Base-by-base conservation (phyloP, 2,329 filamentous ascomycete species). In the Graphilbum sp. region DNA sequence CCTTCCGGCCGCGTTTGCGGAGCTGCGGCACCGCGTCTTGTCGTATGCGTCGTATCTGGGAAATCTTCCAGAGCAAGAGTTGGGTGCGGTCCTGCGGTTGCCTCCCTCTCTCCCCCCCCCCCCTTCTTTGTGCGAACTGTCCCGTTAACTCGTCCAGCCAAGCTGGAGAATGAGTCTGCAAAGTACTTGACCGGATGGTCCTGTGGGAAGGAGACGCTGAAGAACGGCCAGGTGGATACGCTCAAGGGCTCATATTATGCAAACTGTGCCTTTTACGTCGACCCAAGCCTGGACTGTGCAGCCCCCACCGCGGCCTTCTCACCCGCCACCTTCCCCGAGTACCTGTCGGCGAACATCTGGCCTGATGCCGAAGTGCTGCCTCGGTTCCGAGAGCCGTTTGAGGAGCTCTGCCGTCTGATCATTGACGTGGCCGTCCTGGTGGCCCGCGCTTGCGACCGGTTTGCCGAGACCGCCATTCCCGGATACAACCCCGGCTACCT, bases 281-380 rank as follows among this genome's bases (percentile, higher is more conserved):
- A 81, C 48, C 62, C 72, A 0, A 52, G 57, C 2, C 65, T 82
- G 7, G 67, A 75, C 37, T 74, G 70, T 44, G 76, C 77, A 16
- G 58, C 59, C 29, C 79, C 80, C 0, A 74, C 70, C 2, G 48
- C 58, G 15, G 62, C 66, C 34, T 75, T 76, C 56, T 67, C 66
- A 24, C 49, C 64, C 1, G 64, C 66, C 9, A 72, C 78, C 41
- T 83, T 94, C 50, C 76, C 85, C 3, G 87, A 94, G 57, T 95
- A 96, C 57, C 80, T 90, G 1, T 78, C 81, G 5, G 76, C 83
- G 1, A 96, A 95, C 54, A 68, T 94, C 41, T 98, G 90, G 90
- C 90, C 88, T 0, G 57, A 63, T 0, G 66, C 77, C 35, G 57
- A 62, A 4, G 62, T 72, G 1, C 65, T 96, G 2, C 82, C 85